A percentile compares a stretch with the other conserved stretches of the same genome.
Evolutionary conservation across 441 rosid genomes (phyloP).

Genomic region (Hura crepitans): DNA sequence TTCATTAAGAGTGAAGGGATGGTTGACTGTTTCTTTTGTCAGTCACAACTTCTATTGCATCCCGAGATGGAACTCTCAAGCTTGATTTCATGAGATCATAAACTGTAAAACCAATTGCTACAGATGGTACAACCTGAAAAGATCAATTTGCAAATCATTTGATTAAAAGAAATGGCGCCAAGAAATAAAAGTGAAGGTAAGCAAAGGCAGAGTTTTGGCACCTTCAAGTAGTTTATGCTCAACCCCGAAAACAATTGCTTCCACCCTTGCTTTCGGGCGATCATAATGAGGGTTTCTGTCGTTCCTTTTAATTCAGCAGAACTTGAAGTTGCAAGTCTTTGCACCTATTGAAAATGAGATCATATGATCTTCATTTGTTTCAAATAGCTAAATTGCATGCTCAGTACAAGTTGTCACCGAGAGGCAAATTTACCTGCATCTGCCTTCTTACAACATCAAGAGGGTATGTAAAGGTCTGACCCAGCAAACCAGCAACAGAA

Average conservation of each 20-base stretch:
- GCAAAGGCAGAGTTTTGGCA: slow-evolving; percentile 20
- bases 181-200: not conserved
- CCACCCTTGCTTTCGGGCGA: slow-evolving; percentile 76
- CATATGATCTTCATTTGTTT: not conserved
- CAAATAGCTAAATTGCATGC: not conserved
- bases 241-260: slow-evolving; percentile 89
- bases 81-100: slow-evolving; percentile 76
- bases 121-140: slow-evolving; percentile 81
- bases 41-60: slow-evolving; percentile 50
- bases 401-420: not conserved
- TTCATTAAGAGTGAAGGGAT: slow-evolving; percentile 41
- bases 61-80: slow-evolving; percentile 77
- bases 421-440: slow-evolving; percentile 63
- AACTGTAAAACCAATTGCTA: slow-evolving; percentile 87
- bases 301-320: slow-evolving; percentile 66
- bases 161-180: not conserved
- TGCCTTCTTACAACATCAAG: slow-evolving; percentile 97
- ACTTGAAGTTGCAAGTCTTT: slow-evolving; percentile 48
- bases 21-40: slow-evolving; percentile 46
- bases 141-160: not conserved
- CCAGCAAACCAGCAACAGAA: slow-evolving; percentile 79
- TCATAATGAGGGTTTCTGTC: slow-evolving; percentile 53
- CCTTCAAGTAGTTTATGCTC: slow-evolving; percentile 89
- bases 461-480: slow-evolving; percentile 92
- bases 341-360: slow-evolving; percentile 44